Percentiles rank a stretch among this genome's conserved stretches.
These are phyloP conservation scores for Suillus weaverae DNA, from an alignment of 768 basidiomycete genomes.

Conservation along the genomic window DNA sequence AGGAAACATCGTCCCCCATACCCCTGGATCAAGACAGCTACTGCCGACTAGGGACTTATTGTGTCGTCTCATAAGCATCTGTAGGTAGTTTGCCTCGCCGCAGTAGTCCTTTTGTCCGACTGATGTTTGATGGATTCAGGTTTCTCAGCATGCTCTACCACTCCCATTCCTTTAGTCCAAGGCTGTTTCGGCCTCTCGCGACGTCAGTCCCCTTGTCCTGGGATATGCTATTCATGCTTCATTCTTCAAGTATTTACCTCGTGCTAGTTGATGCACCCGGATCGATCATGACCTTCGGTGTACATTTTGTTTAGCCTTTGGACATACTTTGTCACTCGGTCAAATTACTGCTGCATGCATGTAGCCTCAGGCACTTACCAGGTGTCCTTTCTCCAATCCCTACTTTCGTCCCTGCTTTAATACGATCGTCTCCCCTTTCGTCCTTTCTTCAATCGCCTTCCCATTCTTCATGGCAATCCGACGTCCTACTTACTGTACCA, in stretches of 20 bases:
- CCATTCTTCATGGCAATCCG: neutral
- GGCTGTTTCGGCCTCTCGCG: neutral
- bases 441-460: neutral
- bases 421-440: neutral
- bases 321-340: neutral
- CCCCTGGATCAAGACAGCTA: neutral
- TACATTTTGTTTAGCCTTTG: neutral
- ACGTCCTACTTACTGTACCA: neutral
- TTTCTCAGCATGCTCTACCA: neutral
- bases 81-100: neutral
- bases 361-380: neutral
- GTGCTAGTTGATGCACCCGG: neutral
- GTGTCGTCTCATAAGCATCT: neutral
- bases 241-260: neutral
- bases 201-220: neutral
- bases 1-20: neutral
- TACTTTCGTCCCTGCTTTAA: no score
- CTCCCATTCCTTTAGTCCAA: neutral
- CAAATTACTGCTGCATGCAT: neutral
- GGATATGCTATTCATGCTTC: neutral
- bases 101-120: neutral
- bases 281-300: neutral
- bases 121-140: neutral
- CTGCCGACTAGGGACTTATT: neutral
- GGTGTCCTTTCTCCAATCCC: neutral